Base-by-base conservation (phyloP, 1,284 basidiomycete genomes). In the Thecaphora frezii region DNA sequence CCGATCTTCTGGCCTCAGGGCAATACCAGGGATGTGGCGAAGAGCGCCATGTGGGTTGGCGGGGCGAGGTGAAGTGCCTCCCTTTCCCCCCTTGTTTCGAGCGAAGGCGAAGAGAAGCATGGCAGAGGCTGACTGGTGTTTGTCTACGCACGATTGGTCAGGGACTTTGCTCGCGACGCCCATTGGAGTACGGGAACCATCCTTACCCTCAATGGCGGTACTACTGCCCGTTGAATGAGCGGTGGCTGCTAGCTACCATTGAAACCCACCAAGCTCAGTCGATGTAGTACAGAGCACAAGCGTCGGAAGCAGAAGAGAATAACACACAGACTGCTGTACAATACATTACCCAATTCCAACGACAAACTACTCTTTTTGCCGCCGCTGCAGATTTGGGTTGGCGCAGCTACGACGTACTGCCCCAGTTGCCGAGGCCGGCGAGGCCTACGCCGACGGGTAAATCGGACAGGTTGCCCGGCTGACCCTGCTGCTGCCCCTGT, bases 131-230 rank as follows among this genome's bases (percentile, higher is more conserved):
- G 7, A 44, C 2, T 33, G 36, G 18, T 51, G 36, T 33, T 28
- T 19, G 36, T n/a, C n/a, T n/a, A n/a, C n/a, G n/a, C n/a, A n/a
- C n/a, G n/a, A n/a, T n/a, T n/a, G 16, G 7, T 25, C 45, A 61
- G 58, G 33, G 60, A 57, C 51, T 63, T 67, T 36, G 61, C 56
- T 1, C 45, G 65, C 26, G 65, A 67, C 41, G 55, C 65, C 1
- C 65, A 60, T 2, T 67, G 58, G 59, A 59, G 51, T 25, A 67
- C 65, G 3, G 65, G 65, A 12, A 62, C 54, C 54, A 67, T 64
- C 39, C 33, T 67, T 8, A 52, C 65, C n/a, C 58, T 67, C 25
- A 60, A 67, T 23, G 65, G 65, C 24, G 65, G 59, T 26, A 67
- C 65, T 14, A 67, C 65, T 19, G 65, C 65, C 10, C 58, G 65